Evolutionary conservation across 768 basidiomycete species (phyloP), one percentile per base, ranked within the genome.

Genomic region (Russula sp.): DNA sequence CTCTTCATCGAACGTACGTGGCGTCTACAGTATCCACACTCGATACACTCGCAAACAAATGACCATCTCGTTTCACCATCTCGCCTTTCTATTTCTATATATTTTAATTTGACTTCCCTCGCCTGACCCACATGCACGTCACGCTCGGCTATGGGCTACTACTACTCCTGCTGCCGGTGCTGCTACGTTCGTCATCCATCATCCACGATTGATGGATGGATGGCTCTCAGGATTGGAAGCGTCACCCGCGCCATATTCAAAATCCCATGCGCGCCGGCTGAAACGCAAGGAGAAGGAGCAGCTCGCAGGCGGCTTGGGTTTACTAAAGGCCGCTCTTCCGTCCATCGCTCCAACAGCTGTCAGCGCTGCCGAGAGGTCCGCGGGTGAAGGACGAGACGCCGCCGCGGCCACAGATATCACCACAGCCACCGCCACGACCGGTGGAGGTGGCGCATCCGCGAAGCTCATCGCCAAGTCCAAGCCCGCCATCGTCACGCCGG

Each of bases 191-290:
- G 32, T 8, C 25, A 38, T 56, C 46, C 32, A 42, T 49, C 60
- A 45, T 20, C 22, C 25, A 29, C 25, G 25, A 29, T 29, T 29
- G 25, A 29, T n/a, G 4, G 5, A 29, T 6, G 13, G 18, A 32
- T 14, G 39, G 29, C 38, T 18, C 29, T 20, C 60, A 84, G 83
- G 76, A 7, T 72, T 90, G 48, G 81, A 79, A 60, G 72, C 76
- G 4, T 75, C 77, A 7, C 74, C 72, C 42, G 73, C 77, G 0
- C 83, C 83, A 20, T 84, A 87, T 69, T 90, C 89, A 0, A 90
- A 85, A 72, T 86, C 83, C 20, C 89, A 90, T 69, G 75, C 73
- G 47, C 81, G 88, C 25, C 83, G 89, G 35, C 68, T 86, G 69
- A 90, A 88, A 69, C 83, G 83, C 66, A 88, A 83, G 69, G 83